Conservation (phyloP, 2,329 filamentous ascomycete species). For the Allantophomopsis cytisporea region DNA sequence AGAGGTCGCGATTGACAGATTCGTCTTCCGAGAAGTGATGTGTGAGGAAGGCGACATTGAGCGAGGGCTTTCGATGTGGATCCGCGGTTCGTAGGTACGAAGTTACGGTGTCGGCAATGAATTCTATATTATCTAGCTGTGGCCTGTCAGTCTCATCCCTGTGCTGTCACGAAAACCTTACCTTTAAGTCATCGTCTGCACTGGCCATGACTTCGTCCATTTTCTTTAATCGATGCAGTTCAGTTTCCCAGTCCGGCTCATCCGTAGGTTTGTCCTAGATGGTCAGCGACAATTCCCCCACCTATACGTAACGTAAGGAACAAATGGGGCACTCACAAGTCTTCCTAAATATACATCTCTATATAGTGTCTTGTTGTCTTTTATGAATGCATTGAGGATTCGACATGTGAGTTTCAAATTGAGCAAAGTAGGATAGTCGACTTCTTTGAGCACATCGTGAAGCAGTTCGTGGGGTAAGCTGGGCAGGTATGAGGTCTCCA, state of each 20-base stretch:
- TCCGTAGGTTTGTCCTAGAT: conserved; percentile 9
- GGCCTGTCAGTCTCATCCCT: neutral
- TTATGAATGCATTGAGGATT: conserved; percentile 37
- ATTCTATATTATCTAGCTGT: conserved; percentile 23
- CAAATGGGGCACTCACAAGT: conserved; percentile 28
- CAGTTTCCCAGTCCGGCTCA: conserved; percentile 26
- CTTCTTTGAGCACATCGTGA: conserved; percentile 41
- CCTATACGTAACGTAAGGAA: neutral
- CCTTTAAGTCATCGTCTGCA: conserved; percentile 23
- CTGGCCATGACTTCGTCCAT: conserved; percentile 28
- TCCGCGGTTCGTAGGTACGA: conserved; percentile 31
- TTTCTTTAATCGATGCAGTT: conserved; percentile 28
- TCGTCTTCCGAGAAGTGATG: conserved; percentile 29
- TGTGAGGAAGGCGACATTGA: conserved; percentile 29
- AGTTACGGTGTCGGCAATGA: conserved; percentile 31
- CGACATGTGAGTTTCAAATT: conserved; percentile 36
- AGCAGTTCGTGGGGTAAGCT: conserved; percentile 47
- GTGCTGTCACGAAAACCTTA: conserved; percentile 9
- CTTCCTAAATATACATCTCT: conserved; percentile 45
- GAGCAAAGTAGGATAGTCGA: conserved; percentile 42
- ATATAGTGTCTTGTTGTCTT: conserved; percentile 43
- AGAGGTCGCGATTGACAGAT: conserved; percentile 34
- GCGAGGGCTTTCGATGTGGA: conserved; percentile 27
- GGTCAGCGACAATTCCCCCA: conserved; percentile 23
- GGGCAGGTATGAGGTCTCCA: too few relatives aligned